phyloP scores from a whole-genome alignment of 768 basidiomycete species.

The Mycena galericulata region DNA sequence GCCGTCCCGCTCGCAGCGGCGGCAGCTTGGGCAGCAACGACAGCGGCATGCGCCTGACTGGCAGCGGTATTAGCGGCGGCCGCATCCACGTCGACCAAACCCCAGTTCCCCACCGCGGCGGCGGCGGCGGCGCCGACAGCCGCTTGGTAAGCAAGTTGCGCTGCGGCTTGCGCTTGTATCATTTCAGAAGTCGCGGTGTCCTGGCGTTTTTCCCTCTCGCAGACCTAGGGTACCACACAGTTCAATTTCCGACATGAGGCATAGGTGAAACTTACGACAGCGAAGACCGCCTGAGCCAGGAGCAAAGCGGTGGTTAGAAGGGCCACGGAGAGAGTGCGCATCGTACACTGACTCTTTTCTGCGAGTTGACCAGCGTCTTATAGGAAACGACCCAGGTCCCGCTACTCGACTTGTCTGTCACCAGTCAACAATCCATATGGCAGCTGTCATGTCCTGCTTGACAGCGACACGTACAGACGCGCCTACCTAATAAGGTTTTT shows the following conservation, averaged over 20 bases:
- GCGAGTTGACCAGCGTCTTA: too few species aligned
- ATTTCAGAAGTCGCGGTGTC: background rate
- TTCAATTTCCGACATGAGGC: constrained; percentile 1
- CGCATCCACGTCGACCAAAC: constrained; percentile 2
- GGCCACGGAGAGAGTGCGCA: too few species aligned
- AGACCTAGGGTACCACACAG: constrained; percentile 2
- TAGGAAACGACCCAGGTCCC: background rate
- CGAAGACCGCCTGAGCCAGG: too few species aligned
- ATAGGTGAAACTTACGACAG: constrained; percentile 2
- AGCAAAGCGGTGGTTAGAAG: too few species aligned
- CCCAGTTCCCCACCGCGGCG: constrained; percentile 29
- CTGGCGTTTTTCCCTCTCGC: background rate
- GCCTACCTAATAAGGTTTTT: background rate
- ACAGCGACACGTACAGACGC: constrained; percentile 1
- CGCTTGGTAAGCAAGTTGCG: constrained; percentile 2
- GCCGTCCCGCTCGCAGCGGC: background rate
- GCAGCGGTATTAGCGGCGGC: background rate
- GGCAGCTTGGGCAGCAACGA: background rate
- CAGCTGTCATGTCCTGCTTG: background rate
- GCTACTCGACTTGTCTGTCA: constrained; percentile 3
- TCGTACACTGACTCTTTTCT: too few species aligned
- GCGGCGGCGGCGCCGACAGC: constrained; percentile 1
- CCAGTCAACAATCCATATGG: constrained; percentile 2
- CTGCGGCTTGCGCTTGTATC: background rate
- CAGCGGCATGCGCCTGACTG: background rate